phyloP scores from a whole-genome alignment of 495 filamentous ascomycete genomes.

The Lophiotrema nucula region DNA sequence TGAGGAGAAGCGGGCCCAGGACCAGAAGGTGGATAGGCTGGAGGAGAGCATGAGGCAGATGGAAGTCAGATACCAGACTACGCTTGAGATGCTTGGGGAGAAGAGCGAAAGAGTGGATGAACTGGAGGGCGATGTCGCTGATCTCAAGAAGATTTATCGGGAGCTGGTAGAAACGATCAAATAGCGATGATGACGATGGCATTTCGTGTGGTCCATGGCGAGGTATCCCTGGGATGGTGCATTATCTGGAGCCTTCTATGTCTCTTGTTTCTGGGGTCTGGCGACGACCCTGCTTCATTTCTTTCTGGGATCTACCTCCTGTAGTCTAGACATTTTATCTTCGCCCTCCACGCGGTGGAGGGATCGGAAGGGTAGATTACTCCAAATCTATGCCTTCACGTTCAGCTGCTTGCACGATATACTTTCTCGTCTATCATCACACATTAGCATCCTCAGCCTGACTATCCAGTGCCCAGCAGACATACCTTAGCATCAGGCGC shows the following conservation, averaged over 20 bases:
- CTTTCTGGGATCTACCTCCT: neutral
- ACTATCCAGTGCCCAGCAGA: neutral
- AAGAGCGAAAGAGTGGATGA: constrained; percentile 94
- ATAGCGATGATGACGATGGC: too few relatives aligned
- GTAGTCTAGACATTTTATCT: constrained; percentile 13
- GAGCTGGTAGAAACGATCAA: constrained; percentile 86
- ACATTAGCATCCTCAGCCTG: neutral
- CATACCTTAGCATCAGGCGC: constrained; percentile 77
- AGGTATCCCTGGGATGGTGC: constrained; percentile 4
- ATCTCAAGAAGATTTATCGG: constrained; percentile 92
- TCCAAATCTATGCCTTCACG: constrained; percentile 77
- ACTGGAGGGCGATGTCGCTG: constrained; percentile 79
- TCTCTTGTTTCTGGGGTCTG: neutral
- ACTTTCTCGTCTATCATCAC: constrained; percentile 63
- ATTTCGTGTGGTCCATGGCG: too few relatives aligned
- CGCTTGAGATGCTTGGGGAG: constrained; percentile 92
- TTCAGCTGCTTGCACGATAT: constrained; percentile 77
- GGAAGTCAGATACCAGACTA: constrained; percentile 76
- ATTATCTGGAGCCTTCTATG: neutral
- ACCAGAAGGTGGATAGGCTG: constrained; percentile 59
- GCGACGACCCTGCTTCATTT: too few relatives aligned
- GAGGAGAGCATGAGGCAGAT: constrained; percentile 65
- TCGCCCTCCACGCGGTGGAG: neutral
- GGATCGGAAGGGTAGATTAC: constrained; percentile 4
- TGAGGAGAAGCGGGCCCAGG: constrained; percentile 63